Conservation (phyloP, 495 filamentous ascomycete species). For the Chaetomium fimeti region DNA sequence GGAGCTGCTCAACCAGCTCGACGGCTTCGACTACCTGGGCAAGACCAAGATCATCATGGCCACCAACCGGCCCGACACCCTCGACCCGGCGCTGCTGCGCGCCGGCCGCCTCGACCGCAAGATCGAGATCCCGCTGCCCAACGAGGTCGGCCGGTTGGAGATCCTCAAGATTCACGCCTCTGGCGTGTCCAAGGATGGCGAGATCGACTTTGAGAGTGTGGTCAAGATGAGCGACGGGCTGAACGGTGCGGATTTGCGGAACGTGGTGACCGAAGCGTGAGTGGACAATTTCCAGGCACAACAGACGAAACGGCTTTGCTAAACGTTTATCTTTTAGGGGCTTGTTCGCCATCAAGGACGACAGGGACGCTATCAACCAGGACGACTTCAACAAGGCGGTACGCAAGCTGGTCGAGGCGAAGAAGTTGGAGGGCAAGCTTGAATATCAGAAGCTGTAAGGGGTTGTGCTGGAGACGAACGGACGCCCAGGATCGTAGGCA, state of each 20-base stretch:
- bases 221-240: constrained; percentile 99
- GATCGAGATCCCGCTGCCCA: constrained; percentile 98
- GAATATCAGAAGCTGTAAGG: constrained; percentile 94
- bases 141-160: constrained; percentile 95
- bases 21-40: constrained; percentile 98
- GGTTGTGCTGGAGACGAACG: not conserved
- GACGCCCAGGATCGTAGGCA: not conserved
- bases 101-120: constrained; percentile 95
- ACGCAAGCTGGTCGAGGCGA: constrained; percentile 91
- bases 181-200: constrained; percentile 82
- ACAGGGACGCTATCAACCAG: constrained; percentile 91
- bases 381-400: constrained; percentile 99
- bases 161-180: constrained; percentile 98
- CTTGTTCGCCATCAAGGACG: constrained; percentile 95
- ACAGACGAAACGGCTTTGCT: constrained; percentile 14
- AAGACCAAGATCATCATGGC: constrained; percentile 99
- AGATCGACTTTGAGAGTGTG: constrained; percentile 98
- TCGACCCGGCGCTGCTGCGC: constrained; percentile 91
- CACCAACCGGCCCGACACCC: constrained; percentile 95
- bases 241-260: constrained; percentile 95
- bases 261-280: constrained; percentile 98
- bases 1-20: constrained; percentile 98
- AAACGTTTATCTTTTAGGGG: constrained; percentile 56
- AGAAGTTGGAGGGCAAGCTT: constrained; percentile 97
- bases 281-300: constrained; percentile 35